These are phyloP conservation scores for Senna siamea DNA, from an alignment of 306 rosid species.

Conservation along the genomic window DNA sequence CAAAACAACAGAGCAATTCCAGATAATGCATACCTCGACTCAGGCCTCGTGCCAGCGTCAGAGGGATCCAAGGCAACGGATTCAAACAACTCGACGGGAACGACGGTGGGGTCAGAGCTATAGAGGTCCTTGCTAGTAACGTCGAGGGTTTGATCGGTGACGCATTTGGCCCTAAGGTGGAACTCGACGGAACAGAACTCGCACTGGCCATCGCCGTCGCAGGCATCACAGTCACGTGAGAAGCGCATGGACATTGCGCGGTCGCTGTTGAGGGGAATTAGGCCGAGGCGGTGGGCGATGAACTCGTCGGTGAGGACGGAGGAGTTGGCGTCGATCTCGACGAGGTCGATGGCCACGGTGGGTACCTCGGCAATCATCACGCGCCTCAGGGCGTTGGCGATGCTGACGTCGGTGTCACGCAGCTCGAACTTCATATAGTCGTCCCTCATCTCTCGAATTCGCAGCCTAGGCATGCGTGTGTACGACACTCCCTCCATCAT, in stretches of 20 bases:
- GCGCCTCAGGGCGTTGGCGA: constrained; percentile 94
- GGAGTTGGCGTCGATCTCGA: constrained; percentile 89
- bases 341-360: constrained; percentile 87
- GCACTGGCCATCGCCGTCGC: constrained; percentile 97
- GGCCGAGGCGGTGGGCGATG: constrained; percentile 89
- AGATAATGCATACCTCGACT: constrained; percentile 39
- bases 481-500: constrained; percentile 69
- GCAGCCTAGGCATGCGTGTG: constrained; percentile 81
- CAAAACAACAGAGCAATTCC: background rate
- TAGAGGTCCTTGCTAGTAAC: constrained; percentile 81
- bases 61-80: constrained; percentile 51
- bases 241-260: constrained; percentile 95
- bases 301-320: constrained; percentile 94
- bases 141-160: constrained; percentile 74
- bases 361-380: constrained; percentile 98
- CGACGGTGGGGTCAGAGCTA: constrained; percentile 86
- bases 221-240: constrained; percentile 97
- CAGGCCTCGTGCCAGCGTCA: constrained; percentile 21
- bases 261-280: constrained; percentile 79
- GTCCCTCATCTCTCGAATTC: constrained; percentile 77
- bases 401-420: constrained; percentile 80
- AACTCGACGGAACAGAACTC: constrained; percentile 96
- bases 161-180: constrained; percentile 74
- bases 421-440: constrained; percentile 83
- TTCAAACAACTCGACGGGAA: constrained; percentile 78